Conservation (phyloP, 129 eudicot genomes). For the Glebionis coronaria region DNA sequence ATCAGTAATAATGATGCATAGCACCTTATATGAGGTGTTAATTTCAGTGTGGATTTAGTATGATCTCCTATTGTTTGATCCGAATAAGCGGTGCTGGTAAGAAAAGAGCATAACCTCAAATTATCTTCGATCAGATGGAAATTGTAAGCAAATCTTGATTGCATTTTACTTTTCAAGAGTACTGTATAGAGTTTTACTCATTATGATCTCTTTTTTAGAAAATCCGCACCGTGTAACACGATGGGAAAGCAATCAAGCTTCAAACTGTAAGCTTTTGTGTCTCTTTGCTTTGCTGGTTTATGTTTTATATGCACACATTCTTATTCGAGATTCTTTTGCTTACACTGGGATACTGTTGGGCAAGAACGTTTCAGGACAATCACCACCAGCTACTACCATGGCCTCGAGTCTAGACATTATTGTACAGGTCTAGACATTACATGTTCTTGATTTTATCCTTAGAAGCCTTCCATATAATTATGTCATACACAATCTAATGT, state of each 20-base stretch:
- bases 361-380: slow-evolving; percentile 98
- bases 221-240: slow-evolving; percentile 98
- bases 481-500: too few relatives aligned
- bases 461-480: too few relatives aligned
- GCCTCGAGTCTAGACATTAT: too few relatives aligned
- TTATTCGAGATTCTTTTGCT: slow-evolving; percentile 6
- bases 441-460: too few relatives aligned
- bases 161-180: slow-evolving; percentile 11
- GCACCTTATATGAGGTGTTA: too few relatives aligned
- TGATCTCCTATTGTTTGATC: too few relatives aligned
- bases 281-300: not conserved
- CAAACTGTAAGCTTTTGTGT: slow-evolving; percentile 75
- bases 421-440: too few relatives aligned
- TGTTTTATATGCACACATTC: not conserved
- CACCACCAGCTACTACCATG: slow-evolving; percentile 96
- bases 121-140: too few relatives aligned
- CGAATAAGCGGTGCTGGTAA: too few relatives aligned
- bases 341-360: slow-evolving; percentile 96
- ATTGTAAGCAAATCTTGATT: slow-evolving; percentile 50
- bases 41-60: too few relatives aligned
- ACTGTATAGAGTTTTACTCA: slow-evolving; percentile 3
- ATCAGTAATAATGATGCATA: too few relatives aligned
- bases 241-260: slow-evolving; percentile 91
- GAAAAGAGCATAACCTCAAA: too few relatives aligned
- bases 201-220: slow-evolving; percentile 41